Conservation (phyloP, 208 protist species). For the Zelonia costaricensis region DNA sequence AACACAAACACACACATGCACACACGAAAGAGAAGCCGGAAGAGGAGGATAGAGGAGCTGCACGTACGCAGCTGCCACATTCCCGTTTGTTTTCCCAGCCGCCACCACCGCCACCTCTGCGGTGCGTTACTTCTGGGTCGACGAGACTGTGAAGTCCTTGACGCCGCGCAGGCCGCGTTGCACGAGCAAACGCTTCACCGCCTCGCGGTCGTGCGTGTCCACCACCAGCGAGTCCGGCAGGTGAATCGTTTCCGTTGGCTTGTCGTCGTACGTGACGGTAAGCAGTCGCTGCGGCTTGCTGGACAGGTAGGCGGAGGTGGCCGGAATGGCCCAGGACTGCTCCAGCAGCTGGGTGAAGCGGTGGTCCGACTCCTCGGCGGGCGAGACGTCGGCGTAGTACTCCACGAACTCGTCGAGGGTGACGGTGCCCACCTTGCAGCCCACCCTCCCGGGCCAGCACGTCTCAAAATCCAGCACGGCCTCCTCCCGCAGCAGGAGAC, state of each 20-base stretch:
- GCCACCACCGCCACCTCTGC: background rate
- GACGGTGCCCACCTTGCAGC: slow-evolving; percentile 66
- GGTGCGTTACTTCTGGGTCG: slow-evolving; percentile 2
- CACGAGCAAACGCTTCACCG: slow-evolving; percentile 58
- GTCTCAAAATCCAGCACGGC: slow-evolving; percentile 81
- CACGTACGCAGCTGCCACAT: too few relatives aligned
- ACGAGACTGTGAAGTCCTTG: slow-evolving; percentile 35
- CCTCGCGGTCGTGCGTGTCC: slow-evolving; percentile 42
- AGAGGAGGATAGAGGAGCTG: too few relatives aligned
- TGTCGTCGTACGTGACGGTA: slow-evolving; percentile 67
- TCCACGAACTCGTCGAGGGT: slow-evolving; percentile 84
- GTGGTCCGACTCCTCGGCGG: slow-evolving; percentile 71
- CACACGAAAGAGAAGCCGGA: too few relatives aligned
- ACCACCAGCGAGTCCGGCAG: slow-evolving; percentile 74
- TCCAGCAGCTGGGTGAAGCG: slow-evolving; percentile 75
- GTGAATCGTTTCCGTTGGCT: slow-evolving; percentile 47
- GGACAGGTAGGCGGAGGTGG: slow-evolving; percentile 58
- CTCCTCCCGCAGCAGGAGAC: slow-evolving; percentile 64
- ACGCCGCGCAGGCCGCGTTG: slow-evolving; percentile 71
- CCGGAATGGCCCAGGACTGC: slow-evolving; percentile 75
- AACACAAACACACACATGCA: too few relatives aligned
- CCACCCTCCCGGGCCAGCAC: slow-evolving; percentile 67
- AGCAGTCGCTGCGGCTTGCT: slow-evolving; percentile 49
- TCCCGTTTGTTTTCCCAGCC: background rate
- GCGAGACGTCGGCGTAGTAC: slow-evolving; percentile 92